Percentiles rank a stretch among this genome's conserved stretches.
Conservation (phyloP, 2,329 filamentous ascomycete genomes). For the Teratosphaeria destructans region DNA sequence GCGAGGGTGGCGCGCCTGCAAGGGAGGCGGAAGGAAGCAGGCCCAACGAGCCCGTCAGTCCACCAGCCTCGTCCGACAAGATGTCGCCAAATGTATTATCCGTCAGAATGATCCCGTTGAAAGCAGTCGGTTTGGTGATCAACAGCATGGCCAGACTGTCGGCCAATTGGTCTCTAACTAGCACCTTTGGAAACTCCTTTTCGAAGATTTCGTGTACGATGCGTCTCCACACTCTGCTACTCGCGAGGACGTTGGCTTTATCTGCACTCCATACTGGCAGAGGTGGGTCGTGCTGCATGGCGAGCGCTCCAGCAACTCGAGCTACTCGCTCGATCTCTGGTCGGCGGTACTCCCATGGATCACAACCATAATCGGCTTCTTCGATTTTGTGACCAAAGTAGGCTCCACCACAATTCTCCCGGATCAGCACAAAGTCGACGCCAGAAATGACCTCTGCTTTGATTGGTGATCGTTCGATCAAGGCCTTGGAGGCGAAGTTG, state of each 20-base stretch:
- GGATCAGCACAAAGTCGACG: constrained; percentile 40
- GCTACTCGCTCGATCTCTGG: constrained; percentile 39
- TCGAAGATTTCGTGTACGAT: constrained; percentile 33
- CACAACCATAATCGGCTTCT: constrained; percentile 33
- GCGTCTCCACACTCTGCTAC: constrained; percentile 39
- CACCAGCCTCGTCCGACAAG: constrained; percentile 37
- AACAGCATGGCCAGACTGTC: constrained; percentile 42
- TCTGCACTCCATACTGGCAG: constrained; percentile 39
- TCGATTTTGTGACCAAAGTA: constrained; percentile 42
- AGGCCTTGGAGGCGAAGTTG: constrained; percentile 33
- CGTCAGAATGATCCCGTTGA: constrained; percentile 38
- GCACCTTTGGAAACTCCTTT: constrained; percentile 34
- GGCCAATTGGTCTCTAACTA: constrained; percentile 37
- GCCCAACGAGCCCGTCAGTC: constrained; percentile 38
- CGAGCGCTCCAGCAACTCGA: constrained; percentile 38
- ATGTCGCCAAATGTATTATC: constrained; percentile 43
- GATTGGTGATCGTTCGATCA: constrained; percentile 32
- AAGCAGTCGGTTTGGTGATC: constrained; percentile 36
- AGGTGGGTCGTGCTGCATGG: constrained; percentile 27
- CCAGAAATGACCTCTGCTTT: constrained; percentile 36
- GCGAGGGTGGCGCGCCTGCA: constrained; percentile 16
- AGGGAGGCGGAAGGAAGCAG: constrained; percentile 34
- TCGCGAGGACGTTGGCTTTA: constrained; percentile 43
- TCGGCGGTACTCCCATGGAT: constrained; percentile 39
- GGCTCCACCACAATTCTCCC: constrained; percentile 42